Conservation (phyloP, 768 basidiomycete species). For the Floccularia luteovirens region DNA sequence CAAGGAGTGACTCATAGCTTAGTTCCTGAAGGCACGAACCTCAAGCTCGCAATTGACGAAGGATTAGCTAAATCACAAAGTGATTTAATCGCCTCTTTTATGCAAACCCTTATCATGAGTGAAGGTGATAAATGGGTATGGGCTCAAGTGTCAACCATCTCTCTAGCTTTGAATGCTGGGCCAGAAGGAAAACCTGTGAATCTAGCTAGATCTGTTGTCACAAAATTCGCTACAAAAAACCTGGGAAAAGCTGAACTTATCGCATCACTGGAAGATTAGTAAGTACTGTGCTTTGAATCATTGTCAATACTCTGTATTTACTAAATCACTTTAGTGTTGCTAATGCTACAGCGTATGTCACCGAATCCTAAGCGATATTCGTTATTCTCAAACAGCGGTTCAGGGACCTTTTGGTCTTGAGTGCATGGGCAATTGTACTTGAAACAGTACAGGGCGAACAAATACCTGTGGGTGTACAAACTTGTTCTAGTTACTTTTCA, state of each 20-base stretch:
- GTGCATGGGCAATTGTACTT: slow-evolving; percentile 64
- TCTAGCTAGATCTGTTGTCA: slow-evolving; percentile 67
- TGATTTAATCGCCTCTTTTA: slow-evolving; percentile 83
- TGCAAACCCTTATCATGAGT: slow-evolving; percentile 94
- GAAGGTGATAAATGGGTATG: slow-evolving; percentile 91
- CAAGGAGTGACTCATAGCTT: not conserved
- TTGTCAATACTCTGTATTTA: slow-evolving; percentile 2
- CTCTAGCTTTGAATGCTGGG: slow-evolving; percentile 62
- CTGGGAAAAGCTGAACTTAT: slow-evolving; percentile 73
- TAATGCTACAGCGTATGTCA: slow-evolving; percentile 65
- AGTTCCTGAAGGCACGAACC: slow-evolving; percentile 50
- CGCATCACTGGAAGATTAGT: slow-evolving; percentile 88
- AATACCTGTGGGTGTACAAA: slow-evolving; percentile 54
- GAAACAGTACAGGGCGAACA: slow-evolving; percentile 51
- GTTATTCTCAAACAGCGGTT: not conserved
- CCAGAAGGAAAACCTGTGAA: slow-evolving; percentile 68
- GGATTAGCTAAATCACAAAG: slow-evolving; percentile 76
- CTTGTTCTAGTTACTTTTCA: slow-evolving; percentile 1
- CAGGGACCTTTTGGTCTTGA: slow-evolving; percentile 74
- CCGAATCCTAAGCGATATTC: not conserved
- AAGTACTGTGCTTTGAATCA: slow-evolving; percentile 15
- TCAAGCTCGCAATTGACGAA: slow-evolving; percentile 89
- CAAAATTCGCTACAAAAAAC: slow-evolving; percentile 83
- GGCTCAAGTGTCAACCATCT: slow-evolving; percentile 58
- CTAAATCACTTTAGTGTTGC: slow-evolving; percentile 49